Base-by-base conservation (phyloP, 257 asterid genomes). In the Scutellaria galericulata region DNA sequence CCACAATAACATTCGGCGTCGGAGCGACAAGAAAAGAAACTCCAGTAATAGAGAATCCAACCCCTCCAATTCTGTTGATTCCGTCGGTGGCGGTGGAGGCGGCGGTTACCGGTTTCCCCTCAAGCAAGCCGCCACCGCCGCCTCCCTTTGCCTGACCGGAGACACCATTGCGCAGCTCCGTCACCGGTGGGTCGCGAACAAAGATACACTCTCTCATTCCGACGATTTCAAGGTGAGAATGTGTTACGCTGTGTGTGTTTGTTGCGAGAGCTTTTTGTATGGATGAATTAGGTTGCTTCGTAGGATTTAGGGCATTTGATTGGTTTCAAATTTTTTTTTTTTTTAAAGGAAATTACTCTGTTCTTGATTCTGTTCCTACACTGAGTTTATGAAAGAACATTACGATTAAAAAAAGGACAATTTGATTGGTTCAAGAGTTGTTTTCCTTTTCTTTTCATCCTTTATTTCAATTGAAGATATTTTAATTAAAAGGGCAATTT, bases 121-220 rank as follows among this genome's bases (percentile, higher is more conserved):
- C 64, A 86, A 88, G 81, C 96, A 90, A 80, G 95, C 96, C 39
- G 57, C 73, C 64, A 83, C 91, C 56, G 84, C 91, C 76, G 84
- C 90, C 65, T 66, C 86, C 22, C 87, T 90, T 48, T 82, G 87
- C 69, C 79, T 90, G 67, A 80, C 91, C 65, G 96, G 96, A n/a
- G 96, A 90, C 85, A 85, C 96, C 84, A 71, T 86, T 15, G 95
- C 96, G 62, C 96, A 90, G 83, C 80, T 90, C 76, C 81, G 78
- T 61, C 85, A 79, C 70, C 84, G 88, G 4, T 90, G 91, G 91
- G 78, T 82, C 77, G 74, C 55, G 56, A 80, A 76, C 40, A 77
- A 76, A 66, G 75, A 74, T 11, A 24, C 54, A 9, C 72, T 64
- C n/a, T 68, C 83, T 73, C n/a, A 68, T 52, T 59, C 80, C 14